These are phyloP conservation scores for Byssothecium circinans DNA, from an alignment of 2,329 filamentous ascomycete species.

Conservation along the genomic window DNA sequence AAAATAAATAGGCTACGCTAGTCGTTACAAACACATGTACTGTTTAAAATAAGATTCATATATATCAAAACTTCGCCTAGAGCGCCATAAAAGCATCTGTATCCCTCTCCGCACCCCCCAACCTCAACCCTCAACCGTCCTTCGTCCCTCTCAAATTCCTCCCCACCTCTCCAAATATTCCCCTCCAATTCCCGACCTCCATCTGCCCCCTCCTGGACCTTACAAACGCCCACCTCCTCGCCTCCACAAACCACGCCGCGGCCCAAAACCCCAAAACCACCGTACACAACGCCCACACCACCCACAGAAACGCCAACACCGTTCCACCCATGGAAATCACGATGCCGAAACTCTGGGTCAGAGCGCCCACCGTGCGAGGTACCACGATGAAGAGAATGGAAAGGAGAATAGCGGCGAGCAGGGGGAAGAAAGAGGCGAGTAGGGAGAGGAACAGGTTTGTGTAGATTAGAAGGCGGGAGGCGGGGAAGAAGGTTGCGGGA, in stretches of 20 bases:
- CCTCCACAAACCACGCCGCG: conserved; percentile 31
- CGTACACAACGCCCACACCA: conserved; percentile 15
- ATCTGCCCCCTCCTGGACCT: conserved; percentile 18
- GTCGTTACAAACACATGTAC: too few species aligned
- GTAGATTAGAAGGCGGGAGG: conserved; percentile 25
- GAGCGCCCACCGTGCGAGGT: conserved; percentile 1
- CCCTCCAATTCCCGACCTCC: conserved; percentile 28
- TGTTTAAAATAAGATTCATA: too few species aligned
- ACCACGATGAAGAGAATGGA: conserved; percentile 14
- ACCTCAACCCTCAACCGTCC: background rate
- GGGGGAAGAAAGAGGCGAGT: conserved; percentile 10
- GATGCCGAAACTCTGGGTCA: conserved; percentile 15
- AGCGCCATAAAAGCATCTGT: too few species aligned
- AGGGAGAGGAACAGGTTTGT: conserved; percentile 17
- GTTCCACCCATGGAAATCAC: conserved; percentile 11
- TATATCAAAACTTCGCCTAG: too few species aligned
- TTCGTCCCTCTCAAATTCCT: conserved; percentile 18
- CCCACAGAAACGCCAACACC: conserved; percentile 22
- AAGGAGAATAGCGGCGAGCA: conserved; percentile 19
- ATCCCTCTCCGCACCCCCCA: too few species aligned
- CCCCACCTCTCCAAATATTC: conserved; percentile 16
- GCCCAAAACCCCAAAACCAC: conserved; percentile 22
- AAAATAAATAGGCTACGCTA: too few species aligned
- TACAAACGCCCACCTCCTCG: conserved; percentile 17
- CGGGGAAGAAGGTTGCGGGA: conserved; percentile 23